Base-by-base conservation (phyloP, 139 green algal genomes). In the Ettlia oleoabundans region DNA sequence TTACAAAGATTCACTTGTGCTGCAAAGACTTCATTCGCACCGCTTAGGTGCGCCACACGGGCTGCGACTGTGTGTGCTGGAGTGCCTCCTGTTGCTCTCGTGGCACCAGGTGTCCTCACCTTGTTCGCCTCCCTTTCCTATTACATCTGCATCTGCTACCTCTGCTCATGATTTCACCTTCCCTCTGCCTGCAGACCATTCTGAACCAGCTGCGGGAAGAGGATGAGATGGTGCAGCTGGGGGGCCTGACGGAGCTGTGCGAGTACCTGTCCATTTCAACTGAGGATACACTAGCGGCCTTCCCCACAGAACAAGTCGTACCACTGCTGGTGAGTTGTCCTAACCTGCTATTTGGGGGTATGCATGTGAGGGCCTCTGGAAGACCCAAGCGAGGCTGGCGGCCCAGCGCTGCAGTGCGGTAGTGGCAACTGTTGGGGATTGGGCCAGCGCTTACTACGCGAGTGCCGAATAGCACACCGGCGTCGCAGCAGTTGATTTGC, bases 181-280 rank as follows among this genome's bases (percentile, higher is more conserved):
- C 18, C 40, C 6, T 19, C 38, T 22, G 33, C n/a, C 35, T 37
- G 15, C 88, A 95, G 89, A 74, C 85, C 53, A 96, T 98, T 69
- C 84, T 99, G 26, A 58, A 79, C 24, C 87, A 91, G 32, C 91
- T 99, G 33, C 75, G 84, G 19, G 86, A 89, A n/a, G 88, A 89
- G 33, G 94, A 95, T 10, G 93, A 98, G 58, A 78, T 40, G 13
- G 24, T 86, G 66, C 94, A 98, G 88, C 87, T 98, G 42, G 88
- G 87, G 0, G 91, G 93, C 4, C 88, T 99, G 2, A 93, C 86
- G 1, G 89, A 97, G 86, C 94, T 99, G 42, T 97, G 93, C 76
- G 96, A 98, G 84, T 78, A 97, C 53, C 88, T 99, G 75, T 94
- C 94, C 10, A 96, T 99, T 61, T 93, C 91, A 30, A 94, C 88